Evolutionary conservation across 192 early-diverging fungal genomes (phyloP), one percentile per base, ranked within the genome.

Genomic region (Rhizophagus clarus): DNA sequence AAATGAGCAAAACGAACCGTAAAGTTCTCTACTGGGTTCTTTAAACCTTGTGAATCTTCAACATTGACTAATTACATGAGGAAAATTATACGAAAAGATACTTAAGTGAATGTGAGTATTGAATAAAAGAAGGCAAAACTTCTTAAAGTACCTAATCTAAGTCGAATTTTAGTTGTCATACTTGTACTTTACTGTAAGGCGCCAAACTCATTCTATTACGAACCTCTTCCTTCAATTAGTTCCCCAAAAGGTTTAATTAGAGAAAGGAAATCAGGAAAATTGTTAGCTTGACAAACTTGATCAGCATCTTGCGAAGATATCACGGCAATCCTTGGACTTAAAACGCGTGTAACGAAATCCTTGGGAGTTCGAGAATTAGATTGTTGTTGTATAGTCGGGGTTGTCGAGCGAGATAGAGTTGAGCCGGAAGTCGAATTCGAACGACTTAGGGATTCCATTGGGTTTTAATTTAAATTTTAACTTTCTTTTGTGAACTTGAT

Each of bases 211-310:
- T 45, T 45, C 42, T 56, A 56, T 51, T 20, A 76, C 83, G 70
- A 80, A 91, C 92, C 84, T 86, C 85, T 87, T 22, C 90, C 91
- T 63, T 91, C 88, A 45, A 94, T 90, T 29, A 84, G 81, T 22
- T 88, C 85, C 11, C 92, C 93, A 87, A 95, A 95, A 31, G 94
- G 94, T 51, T 85, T 81, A 56, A 95, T 76, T 20, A 94, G 81
- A 66, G 93, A 88, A 4, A 85, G 87, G 56, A 94, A 82, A 1
- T 87, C 85, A 12, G 87, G 82, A 40, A 94, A 80, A 37, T 89
- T 83, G 76, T 91, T 94, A 15, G 83, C 83, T 68, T 84, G 86
- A 68, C 88, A 91, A 15, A 92, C 75, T 26, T 87, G 88, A 10
- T 92, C 90, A 0, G 89, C 92, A 78, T 91, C 92, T 45, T 80